A percentile compares a stretch with the other conserved stretches of the same genome.
Evolutionary conservation across 768 basidiomycete genomes (phyloP).

Genomic region (Dioszegia hungarica): DNA sequence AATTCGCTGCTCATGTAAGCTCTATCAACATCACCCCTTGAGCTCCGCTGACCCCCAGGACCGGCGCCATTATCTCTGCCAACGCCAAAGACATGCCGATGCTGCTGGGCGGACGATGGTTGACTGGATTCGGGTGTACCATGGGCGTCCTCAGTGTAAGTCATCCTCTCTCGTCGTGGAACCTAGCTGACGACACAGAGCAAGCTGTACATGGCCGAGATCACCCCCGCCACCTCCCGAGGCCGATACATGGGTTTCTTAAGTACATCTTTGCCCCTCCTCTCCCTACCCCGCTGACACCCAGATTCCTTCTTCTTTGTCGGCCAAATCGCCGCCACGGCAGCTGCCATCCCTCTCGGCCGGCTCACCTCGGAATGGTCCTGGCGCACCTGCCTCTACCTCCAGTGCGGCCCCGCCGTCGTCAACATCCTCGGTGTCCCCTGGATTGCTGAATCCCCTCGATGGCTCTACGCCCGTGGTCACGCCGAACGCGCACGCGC

Average conservation of each 20-base stretch:
- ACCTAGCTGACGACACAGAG: too few species aligned
- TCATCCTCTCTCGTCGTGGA: not conserved
- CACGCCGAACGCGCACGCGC: conserved; percentile 51
- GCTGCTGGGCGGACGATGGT: conserved; percentile 55
- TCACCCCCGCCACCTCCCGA: conserved; percentile 54
- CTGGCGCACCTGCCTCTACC: conserved; percentile 57
- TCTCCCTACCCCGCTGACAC: too few species aligned
- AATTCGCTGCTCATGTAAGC: conserved; percentile 54
- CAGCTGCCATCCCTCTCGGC: conserved; percentile 57
- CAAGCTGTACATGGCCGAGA: conserved; percentile 44
- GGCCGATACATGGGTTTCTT: conserved; percentile 57
- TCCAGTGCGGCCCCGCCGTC: conserved; percentile 56
- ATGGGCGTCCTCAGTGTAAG: conserved; percentile 55
- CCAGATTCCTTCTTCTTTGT: conserved; percentile 48
- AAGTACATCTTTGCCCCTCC: too few species aligned
- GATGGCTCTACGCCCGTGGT: conserved; percentile 53
- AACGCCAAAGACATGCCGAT: conserved; percentile 50
- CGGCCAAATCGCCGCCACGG: not conserved
- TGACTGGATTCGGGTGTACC: conserved; percentile 51
- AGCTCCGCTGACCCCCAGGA: conserved; percentile 30
- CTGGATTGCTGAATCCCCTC: conserved; percentile 56
- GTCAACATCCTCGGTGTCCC: conserved; percentile 55
- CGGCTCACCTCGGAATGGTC: conserved; percentile 51
- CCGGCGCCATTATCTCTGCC: conserved; percentile 56
- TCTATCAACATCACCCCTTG: not conserved